Conservation (phyloP, 345 rosid species). For the Psidium guajava region DNA sequence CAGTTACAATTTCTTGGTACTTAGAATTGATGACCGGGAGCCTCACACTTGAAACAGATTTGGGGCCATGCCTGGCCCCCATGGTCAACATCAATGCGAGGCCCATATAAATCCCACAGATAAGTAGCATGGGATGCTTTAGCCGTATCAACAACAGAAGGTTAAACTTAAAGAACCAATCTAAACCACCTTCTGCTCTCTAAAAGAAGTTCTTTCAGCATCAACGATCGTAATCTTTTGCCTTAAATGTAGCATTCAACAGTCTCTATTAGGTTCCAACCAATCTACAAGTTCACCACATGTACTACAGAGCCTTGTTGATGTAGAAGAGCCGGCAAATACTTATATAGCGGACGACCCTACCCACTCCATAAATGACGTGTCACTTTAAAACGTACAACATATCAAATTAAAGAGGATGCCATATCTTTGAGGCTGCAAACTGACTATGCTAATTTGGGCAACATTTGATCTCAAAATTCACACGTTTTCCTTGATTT, state of each 20-base stretch:
- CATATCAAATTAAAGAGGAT: neutral
- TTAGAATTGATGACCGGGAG: neutral
- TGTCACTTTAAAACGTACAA: no score
- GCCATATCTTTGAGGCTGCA: no score
- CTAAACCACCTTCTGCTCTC: neutral
- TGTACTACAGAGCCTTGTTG: neutral
- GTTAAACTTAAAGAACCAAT: neutral
- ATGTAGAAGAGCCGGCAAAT: neutral
- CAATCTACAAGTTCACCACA: neutral
- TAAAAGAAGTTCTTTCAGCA: neutral
- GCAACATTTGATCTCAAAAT: no score
- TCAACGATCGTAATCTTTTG: neutral
- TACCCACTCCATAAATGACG: neutral
- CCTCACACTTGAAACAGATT: neutral
- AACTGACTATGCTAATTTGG: no score
- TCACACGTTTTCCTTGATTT: neutral
- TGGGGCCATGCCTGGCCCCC: neutral
- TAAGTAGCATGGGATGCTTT: neutral
- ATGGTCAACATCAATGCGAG: neutral
- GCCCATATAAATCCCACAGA: neutral
- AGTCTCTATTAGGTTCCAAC: neutral
- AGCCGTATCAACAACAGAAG: neutral
- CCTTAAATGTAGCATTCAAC: neutral
- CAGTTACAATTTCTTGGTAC: constrained; percentile 66
- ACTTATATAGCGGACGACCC: neutral